Evolutionary conservation across 148 eudicot genomes (phyloP).

Genomic region (Tetragonia tetragonoides): DNA sequence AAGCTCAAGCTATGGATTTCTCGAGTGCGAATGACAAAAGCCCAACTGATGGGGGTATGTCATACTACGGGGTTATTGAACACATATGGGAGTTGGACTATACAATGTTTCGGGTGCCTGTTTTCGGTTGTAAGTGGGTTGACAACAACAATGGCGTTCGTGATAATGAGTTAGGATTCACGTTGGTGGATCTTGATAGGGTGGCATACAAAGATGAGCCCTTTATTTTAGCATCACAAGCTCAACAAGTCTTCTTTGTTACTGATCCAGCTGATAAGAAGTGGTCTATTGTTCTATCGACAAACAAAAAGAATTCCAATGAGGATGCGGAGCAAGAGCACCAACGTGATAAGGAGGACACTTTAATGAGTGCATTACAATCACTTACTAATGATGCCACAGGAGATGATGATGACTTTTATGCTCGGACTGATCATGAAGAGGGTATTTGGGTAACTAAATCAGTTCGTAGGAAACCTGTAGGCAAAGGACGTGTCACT

Average conservation of each 20-base stretch:
- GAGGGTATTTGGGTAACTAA: not conserved
- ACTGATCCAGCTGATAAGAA: slow-evolving; percentile 3
- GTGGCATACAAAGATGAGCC: not conserved
- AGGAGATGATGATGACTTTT: not conserved
- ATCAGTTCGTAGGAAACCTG: not conserved
- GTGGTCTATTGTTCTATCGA: not conserved
- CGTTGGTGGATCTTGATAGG: not conserved
- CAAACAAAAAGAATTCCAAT: not conserved
- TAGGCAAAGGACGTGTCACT: not conserved
- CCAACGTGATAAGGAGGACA: not conserved
- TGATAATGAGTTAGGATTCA: not conserved
- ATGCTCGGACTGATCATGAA: not conserved
- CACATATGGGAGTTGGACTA: not conserved
- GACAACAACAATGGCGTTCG: slow-evolving; percentile 6
- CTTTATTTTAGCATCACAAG: slow-evolving; percentile 10
- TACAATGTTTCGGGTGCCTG: not conserved
- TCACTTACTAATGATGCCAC: not conserved
- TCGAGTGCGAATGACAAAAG: slow-evolving; percentile 4
- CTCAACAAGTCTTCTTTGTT: slow-evolving; percentile 5
- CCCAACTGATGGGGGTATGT: not conserved
- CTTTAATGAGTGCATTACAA: not conserved
- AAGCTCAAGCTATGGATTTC: not conserved
- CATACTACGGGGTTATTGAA: not conserved
- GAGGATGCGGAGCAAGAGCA: not conserved
- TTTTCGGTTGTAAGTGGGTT: slow-evolving; percentile 9